Conservation (phyloP, 129 eudicot species). For the Escallonia rubra region DNA sequence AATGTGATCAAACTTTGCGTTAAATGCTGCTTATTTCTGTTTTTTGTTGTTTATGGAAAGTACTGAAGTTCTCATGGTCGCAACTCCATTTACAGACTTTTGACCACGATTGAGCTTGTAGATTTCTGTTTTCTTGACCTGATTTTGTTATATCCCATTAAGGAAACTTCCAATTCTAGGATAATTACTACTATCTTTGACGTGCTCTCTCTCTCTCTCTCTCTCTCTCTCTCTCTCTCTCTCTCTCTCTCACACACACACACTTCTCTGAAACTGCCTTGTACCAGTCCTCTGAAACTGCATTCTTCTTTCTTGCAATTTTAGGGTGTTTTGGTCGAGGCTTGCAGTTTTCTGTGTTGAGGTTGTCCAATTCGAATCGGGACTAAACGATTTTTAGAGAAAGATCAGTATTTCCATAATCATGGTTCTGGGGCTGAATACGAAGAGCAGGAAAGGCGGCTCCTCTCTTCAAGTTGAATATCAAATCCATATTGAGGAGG, state of each 20-base stretch:
- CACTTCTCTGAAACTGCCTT: neutral
- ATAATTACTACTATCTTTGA: too few species aligned
- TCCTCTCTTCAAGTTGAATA: conserved; percentile 57
- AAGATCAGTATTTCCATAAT: neutral
- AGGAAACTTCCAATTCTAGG: too few species aligned
- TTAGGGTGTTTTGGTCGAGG: neutral
- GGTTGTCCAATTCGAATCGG: neutral
- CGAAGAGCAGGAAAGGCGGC: conserved; percentile 40
- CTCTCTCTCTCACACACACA: neutral
- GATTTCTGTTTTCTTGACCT: neutral
- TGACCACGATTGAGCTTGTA: neutral
- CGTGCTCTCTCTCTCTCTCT: neutral
- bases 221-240: neutral
- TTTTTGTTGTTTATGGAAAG: too few species aligned
- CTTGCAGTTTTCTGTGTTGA: neutral
- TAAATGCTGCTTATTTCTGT: too few species aligned
- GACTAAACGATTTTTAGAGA: neutral
- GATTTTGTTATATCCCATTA: too few species aligned
- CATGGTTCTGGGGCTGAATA: conserved; percentile 60
- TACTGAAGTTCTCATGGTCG: too few species aligned
- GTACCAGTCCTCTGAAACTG: neutral
- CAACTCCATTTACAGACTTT: too few species aligned
- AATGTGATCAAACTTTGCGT: too few species aligned
- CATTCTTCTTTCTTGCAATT: neutral
- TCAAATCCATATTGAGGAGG: conserved; percentile 57